Evolutionary conservation across 75 land plant genomes (phyloP).

Genomic region (Selaginella tamariscina): DNA sequence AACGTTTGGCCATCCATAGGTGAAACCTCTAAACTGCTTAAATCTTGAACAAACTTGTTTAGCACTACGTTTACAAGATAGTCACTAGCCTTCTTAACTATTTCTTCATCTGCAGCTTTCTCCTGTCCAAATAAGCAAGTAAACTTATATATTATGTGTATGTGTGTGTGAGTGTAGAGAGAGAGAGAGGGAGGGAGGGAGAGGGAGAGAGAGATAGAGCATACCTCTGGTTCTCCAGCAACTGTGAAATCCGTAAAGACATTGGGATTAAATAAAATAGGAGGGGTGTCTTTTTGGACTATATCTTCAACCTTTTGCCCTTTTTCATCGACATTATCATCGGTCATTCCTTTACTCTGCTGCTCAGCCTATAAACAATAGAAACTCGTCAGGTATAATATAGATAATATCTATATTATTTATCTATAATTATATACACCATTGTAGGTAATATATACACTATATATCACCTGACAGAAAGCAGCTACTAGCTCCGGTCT

Average conservation of each 20-base stretch:
- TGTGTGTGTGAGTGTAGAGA: too few relatives aligned
- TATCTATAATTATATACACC: too few relatives aligned
- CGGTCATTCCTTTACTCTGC: not conserved
- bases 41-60: slow-evolving; percentile 5
- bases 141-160: too few relatives aligned
- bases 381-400: too few relatives aligned
- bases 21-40: slow-evolving; percentile 11
- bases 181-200: not conserved
- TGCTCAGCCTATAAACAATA: not conserved
- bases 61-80: not conserved
- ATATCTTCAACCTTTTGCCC: slow-evolving; percentile 14
- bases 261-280: slow-evolving; percentile 8
- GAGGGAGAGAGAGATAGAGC: not conserved
- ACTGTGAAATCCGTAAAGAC: slow-evolving; percentile 10
- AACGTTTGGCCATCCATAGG: slow-evolving; percentile 11
- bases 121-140: not conserved
- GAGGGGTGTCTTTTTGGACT: slow-evolving; percentile 15
- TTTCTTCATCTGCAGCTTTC: slow-evolving; percentile 5
- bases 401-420: too few relatives aligned
- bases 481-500: slow-evolving; percentile 85
- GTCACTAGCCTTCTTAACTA: not conserved
- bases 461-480: slow-evolving; percentile 56
- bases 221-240: slow-evolving; percentile 3
- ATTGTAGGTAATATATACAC: not conserved
- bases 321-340: slow-evolving; percentile 26